Percentiles rank a stretch among this genome's conserved stretches.
These are phyloP conservation scores for Pseudopyricularia javanii DNA, from an alignment of 2,329 filamentous ascomycete genomes.

Conservation along the genomic window DNA sequence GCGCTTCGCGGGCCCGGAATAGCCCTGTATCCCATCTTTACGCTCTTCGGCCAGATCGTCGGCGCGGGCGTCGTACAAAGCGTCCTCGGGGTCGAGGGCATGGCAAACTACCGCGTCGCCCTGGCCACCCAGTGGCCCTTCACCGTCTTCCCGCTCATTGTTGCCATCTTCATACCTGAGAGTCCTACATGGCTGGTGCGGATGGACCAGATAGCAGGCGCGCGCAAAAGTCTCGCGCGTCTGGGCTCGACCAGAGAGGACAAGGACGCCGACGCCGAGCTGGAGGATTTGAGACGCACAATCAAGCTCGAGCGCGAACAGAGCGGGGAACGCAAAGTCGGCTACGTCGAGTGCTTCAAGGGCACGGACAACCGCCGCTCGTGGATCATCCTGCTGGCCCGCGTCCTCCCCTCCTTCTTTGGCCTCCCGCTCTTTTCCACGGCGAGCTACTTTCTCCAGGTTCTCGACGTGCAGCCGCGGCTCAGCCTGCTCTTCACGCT, in stretches of 20 bases:
- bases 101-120: not conserved
- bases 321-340: constrained; percentile 12
- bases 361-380: constrained; percentile 21
- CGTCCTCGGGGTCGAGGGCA: not conserved
- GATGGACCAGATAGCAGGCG: constrained; percentile 16
- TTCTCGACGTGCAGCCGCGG: not conserved
- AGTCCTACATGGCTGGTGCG: constrained; percentile 25
- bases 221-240: constrained; percentile 5
- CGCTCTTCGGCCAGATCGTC: not conserved
- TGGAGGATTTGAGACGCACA: constrained; percentile 24
- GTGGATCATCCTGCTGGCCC: constrained; percentile 10
- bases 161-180: constrained; percentile 19
- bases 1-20: not conserved
- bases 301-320: constrained; percentile 14
- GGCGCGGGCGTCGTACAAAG: not conserved
- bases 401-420: not conserved
- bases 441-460: constrained; percentile 1
- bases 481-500: constrained; percentile 1
- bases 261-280: constrained; percentile 23
- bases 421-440: not conserved
- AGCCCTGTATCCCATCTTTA: constrained; percentile 1
- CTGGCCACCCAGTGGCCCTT: not conserved
- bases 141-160: not conserved
- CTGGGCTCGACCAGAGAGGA: constrained; percentile 25
- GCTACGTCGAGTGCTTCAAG: constrained; percentile 25